Evolutionary conservation across 1,284 basidiomycete genomes (phyloP).

Genomic region (Meira nashicola): DNA sequence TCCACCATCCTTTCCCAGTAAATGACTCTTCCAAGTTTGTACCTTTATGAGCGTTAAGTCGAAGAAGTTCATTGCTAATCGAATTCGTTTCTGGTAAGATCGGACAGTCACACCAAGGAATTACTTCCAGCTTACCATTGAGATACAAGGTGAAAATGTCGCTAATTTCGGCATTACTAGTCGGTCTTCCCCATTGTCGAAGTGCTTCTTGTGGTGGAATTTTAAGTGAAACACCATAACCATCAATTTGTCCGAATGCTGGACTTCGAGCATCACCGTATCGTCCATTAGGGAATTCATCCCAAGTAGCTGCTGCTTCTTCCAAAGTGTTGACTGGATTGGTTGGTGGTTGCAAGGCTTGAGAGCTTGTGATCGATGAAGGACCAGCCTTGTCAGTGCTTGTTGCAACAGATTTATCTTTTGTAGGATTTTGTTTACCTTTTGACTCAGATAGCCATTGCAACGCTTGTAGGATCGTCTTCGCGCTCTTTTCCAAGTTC

Average conservation of each 20-base stretch:
- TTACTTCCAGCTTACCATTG: slow-evolving; percentile 62
- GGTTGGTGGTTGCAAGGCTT: not conserved
- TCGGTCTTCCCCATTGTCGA: slow-evolving; percentile 76
- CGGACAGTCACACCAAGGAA: slow-evolving; percentile 84
- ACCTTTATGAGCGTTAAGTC: slow-evolving; percentile 58
- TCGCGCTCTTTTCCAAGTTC: slow-evolving; percentile 93
- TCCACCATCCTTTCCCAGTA: slow-evolving; percentile 66
- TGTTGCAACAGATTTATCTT: not conserved
- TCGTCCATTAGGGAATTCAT: slow-evolving; percentile 51
- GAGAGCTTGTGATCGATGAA: not conserved
- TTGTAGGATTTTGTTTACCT: not conserved
- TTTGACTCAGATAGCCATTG: slow-evolving; percentile 17
- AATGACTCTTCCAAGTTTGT: too few species aligned
- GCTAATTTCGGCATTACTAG: slow-evolving; percentile 67
- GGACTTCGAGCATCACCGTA: slow-evolving; percentile 49
- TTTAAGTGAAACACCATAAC: slow-evolving; percentile 51
- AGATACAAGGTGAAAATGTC: slow-evolving; percentile 75
- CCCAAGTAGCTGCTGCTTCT: slow-evolving; percentile 24
- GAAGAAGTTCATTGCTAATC: slow-evolving; percentile 74
- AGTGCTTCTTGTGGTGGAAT: slow-evolving; percentile 62
- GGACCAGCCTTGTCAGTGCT: not conserved
- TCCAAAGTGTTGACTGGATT: not conserved
- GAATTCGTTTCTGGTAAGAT: slow-evolving; percentile 76
- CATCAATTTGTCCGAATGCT: slow-evolving; percentile 51
- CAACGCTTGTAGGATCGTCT: slow-evolving; percentile 65